A percentile compares a stretch with the other conserved stretches of the same genome.
Conservation (phyloP, 2,329 filamentous ascomycete genomes). For the Periconia digitata region DNA sequence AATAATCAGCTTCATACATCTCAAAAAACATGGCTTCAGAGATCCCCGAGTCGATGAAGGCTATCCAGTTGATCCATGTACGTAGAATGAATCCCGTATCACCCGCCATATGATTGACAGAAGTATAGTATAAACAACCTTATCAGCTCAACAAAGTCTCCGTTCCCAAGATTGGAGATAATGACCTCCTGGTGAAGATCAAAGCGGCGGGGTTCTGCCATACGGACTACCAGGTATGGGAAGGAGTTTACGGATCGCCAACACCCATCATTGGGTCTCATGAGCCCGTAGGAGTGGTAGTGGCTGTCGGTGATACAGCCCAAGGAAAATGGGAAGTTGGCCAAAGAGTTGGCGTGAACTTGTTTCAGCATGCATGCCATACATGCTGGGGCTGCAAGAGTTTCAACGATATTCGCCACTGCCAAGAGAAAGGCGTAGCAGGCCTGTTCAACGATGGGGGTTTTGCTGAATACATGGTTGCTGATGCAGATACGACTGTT, state of each 20-base stretch:
- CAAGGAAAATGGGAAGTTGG: constrained; percentile 40
- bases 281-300: constrained; percentile 60
- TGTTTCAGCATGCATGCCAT: constrained; percentile 57
- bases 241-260: constrained; percentile 51
- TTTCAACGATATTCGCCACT: constrained; percentile 54
- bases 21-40: constrained; percentile 12
- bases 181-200: constrained; percentile 63
- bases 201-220: constrained; percentile 64
- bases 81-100: too few species aligned
- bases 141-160: constrained; percentile 56
- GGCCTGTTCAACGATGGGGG: constrained; percentile 50
- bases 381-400: constrained; percentile 55
- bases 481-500: constrained; percentile 17
- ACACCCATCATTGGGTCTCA: constrained; percentile 51
- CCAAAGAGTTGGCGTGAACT: constrained; percentile 59
- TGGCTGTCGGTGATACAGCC: constrained; percentile 48
- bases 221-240: constrained; percentile 60
- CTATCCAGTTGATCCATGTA: constrained; percentile 52
- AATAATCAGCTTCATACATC: too few species aligned
- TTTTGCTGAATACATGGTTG: constrained; percentile 46
- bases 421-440: constrained; percentile 44
- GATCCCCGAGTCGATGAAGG: constrained; percentile 51
- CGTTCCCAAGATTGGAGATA: constrained; percentile 51
- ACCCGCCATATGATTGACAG: neutral
- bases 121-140: constrained; percentile 53